A percentile compares a stretch with the other conserved stretches of the same genome.
These are phyloP conservation scores for Erigeron canadensis DNA, from an alignment of 129 eudicot species.

Conservation along the genomic window DNA sequence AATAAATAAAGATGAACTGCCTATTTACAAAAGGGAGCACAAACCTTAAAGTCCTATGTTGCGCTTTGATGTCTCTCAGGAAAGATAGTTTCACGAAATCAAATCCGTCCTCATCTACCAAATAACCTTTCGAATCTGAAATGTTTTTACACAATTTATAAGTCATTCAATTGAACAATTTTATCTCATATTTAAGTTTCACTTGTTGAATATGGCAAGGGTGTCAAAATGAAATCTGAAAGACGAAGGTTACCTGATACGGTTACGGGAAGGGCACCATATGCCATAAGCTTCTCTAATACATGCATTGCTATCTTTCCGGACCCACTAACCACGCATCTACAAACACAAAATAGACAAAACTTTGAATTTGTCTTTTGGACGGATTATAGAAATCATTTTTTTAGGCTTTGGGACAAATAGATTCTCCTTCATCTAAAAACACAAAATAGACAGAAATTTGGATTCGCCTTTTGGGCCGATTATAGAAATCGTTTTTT, in stretches of 20 bases:
- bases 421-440: not conserved
- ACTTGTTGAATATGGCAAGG: too few species aligned
- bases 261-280: conserved; percentile 91
- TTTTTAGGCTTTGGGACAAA: not conserved
- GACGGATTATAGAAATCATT: not conserved
- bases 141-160: not conserved
- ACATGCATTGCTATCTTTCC: conserved; percentile 99
- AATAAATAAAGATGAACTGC: not conserved
- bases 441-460: not conserved
- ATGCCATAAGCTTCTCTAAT: conserved; percentile 88
- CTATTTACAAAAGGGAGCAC: conserved; percentile 15
- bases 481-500: not conserved
- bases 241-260: conserved; percentile 66
- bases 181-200: too few species aligned
- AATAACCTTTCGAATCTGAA: conserved; percentile 93
- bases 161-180: conserved; percentile 1
- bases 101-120: conserved; percentile 98
- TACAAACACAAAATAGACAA: conserved; percentile 29
- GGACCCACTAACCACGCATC: conserved; percentile 97
- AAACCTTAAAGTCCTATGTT: conserved; percentile 93
- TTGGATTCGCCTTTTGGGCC: not conserved
- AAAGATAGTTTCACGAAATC: conserved; percentile 86
- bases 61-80: conserved; percentile 84
- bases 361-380: not conserved
- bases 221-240: not conserved